Base-by-base conservation (phyloP, 176 grass and related monocot genomes). In the Otatea glauca region DNA sequence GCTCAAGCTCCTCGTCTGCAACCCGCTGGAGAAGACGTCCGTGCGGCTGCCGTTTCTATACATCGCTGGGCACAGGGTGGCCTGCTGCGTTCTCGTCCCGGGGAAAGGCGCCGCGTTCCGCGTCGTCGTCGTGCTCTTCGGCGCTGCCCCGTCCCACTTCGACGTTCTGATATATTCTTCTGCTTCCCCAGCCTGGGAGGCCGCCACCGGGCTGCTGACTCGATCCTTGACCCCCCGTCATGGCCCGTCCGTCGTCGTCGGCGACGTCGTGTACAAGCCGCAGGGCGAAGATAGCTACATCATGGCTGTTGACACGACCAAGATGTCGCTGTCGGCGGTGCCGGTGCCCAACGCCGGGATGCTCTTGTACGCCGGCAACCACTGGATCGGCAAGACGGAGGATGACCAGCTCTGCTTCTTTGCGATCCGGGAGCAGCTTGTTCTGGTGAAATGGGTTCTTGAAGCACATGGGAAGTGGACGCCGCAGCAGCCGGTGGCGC, bases 391-490 rank as follows among this genome's bases (percentile, higher is more conserved):
- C 60, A 93, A 85, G 86, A 91, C 88, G 0, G 17, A 13, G 9
- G 78, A 91, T 6, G 88, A 18, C 32, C 62, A 48, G 34, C 74
- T 93, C 44, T 91, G 88, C 75, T 88, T 93, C 65, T 93, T 91
- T 16, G 44, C 55, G 13, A 70, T 91, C 48, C 58, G 23, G 71
- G 63, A 80, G 49, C 80, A 78, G 72, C 61, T 85, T 1, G 41
- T 56, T 27, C 72, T 88, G 1, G 61, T 25, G 24, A 65, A 34
- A 20, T 89, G 82, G 82, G 72, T 81, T 51, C 86, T 88, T 29
- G 56, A 80, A 14, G 70, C 78, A 11, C 12, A 43, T 2, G 78
- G 85, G 7, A 67, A 74, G 77, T 94, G 92, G 92, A 38, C 13
- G 75, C 16, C 3, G 59, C 65, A 59, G 18, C 77, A 51, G 56